These are phyloP conservation scores for Starmerella lactis-condensi DNA, from an alignment of 805 yeast genomes.

Conservation along the genomic window DNA sequence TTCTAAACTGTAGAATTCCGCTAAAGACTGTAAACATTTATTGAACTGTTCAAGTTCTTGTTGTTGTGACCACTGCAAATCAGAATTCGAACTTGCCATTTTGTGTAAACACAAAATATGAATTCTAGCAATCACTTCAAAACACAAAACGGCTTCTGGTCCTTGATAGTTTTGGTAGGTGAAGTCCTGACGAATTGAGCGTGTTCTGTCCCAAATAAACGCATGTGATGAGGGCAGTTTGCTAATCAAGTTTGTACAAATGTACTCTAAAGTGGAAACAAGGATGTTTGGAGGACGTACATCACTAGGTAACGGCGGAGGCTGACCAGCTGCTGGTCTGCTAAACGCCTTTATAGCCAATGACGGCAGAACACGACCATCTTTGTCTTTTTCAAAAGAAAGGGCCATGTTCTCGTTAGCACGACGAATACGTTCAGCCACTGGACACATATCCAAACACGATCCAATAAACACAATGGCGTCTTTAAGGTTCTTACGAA, in stretches of 20 bases:
- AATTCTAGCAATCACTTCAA: constrained; percentile 75
- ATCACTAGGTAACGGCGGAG: constrained; percentile 93
- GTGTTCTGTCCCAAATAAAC: constrained; percentile 90
- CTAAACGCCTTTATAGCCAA: constrained; percentile 81
- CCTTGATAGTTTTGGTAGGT: constrained; percentile 89
- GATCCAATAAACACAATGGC: constrained; percentile 80
- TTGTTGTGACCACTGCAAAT: constrained; percentile 65
- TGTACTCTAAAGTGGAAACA: constrained; percentile 46
- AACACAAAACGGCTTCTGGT: constrained; percentile 82
- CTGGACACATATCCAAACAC: constrained; percentile 88
- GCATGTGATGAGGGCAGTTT: constrained; percentile 71
- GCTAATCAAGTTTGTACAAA: constrained; percentile 44
- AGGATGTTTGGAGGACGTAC: constrained; percentile 81
- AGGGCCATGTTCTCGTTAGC: constrained; percentile 74
- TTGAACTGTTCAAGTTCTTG: constrained; percentile 91
- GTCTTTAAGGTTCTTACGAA: constrained; percentile 62
- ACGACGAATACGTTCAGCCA: constrained; percentile 76
- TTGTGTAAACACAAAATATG: constrained; percentile 67
- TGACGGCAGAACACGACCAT: constrained; percentile 36
- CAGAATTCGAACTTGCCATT: constrained; percentile 44
- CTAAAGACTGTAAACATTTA: constrained; percentile 71
- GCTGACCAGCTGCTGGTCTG: constrained; percentile 95
- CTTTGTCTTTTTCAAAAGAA: constrained; percentile 45
- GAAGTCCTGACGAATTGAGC: constrained; percentile 92
- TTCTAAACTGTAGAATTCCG: constrained; percentile 60